These are phyloP conservation scores for Coemansia sp. DNA, from an alignment of 192 early-diverging fungal species.

Conservation along the genomic window DNA sequence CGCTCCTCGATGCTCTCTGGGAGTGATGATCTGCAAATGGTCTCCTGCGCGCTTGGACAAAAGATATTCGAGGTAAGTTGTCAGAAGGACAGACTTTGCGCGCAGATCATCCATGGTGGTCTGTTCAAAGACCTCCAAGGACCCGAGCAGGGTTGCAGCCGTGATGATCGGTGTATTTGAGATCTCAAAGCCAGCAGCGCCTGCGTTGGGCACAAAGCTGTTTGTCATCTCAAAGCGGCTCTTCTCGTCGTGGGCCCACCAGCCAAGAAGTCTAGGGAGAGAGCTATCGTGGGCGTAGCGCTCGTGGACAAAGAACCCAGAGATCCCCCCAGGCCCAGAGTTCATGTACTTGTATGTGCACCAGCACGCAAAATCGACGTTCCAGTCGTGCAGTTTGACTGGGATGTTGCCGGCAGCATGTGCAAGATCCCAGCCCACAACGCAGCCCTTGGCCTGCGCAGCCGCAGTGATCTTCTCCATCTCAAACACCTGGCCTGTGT, in stretches of 20 bases:
- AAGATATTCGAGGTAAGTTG: conserved; percentile 80
- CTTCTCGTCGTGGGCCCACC: conserved; percentile 88
- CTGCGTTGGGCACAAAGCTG: conserved; percentile 73
- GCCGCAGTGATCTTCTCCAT: conserved; percentile 80
- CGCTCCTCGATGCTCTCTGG: conserved; percentile 71
- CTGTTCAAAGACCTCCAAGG: conserved; percentile 75
- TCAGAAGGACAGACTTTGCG: conserved; percentile 73
- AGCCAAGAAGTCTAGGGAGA: conserved; percentile 74
- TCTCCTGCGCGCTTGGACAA: conserved; percentile 48
- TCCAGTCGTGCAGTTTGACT: conserved; percentile 89
- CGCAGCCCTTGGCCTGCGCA: conserved; percentile 77
- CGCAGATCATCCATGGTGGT: conserved; percentile 71
- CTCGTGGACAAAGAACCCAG: conserved; percentile 87
- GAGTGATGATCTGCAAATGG: conserved; percentile 74
- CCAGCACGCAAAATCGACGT: conserved; percentile 97
- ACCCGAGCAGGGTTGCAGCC: conserved; percentile 70
- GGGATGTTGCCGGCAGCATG: conserved; percentile 95
- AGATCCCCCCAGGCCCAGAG: conserved; percentile 94
- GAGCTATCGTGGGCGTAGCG: conserved; percentile 63
- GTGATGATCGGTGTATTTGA: conserved; percentile 87
- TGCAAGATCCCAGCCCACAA: conserved; percentile 93
- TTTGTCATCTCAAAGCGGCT: conserved; percentile 90
- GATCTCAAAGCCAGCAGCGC: conserved; percentile 81
- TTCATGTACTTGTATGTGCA: conserved; percentile 99
- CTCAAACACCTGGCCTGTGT: conserved; percentile 88